Evolutionary conservation across 176 grass and related monocot species (phyloP), one percentile per base, ranked within the genome.

Genomic region (Poa pratensis): DNA sequence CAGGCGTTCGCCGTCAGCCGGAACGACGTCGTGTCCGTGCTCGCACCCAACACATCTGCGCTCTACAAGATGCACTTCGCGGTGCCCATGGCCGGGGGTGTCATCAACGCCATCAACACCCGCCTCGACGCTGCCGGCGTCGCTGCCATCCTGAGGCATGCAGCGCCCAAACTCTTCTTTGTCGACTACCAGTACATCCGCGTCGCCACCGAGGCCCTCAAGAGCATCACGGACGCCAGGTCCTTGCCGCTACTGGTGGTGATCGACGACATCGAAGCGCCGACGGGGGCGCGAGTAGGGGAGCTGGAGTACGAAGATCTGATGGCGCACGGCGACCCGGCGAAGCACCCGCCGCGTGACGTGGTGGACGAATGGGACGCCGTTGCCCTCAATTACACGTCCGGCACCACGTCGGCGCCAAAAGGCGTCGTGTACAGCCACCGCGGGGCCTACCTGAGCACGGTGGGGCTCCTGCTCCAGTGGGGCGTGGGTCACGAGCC

Each of bases 371-470:
- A 94, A 51, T 94, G 92, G 92, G 92, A 94, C 40, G 48, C 89
- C 4, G 82, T 94, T 22, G 87, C 92, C 2, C 89, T 94, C 6
- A 94, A 94, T 40, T 94, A 94, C 73, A 94, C 92, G 27, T 94
- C 92, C 1, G 92, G 92, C 37, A 94, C 92, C 10, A 94, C 92
- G 48, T 94, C 92, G 1, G 84, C 84, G 18, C 92, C 92, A 14
- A 94, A 91, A 62, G 92, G 92, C 9, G 92, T 92, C 13, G 89
- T 91, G 72, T 94, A 94, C 66, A 94, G 92, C 84, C 92, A 94
- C 30, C 89, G 92, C 3, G 92, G 89, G 1, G 89, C 92, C 1
- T 94, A 87, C 79, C 78, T 94, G 22, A 94, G 85, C 57, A 88
- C 92, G 28, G 65, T 94, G 3, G 81, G 77, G 5, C 60, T 94